Evolutionary conservation across 2,329 filamentous ascomycete genomes (phyloP).

Genomic region (Byssoonygena ceratinophila): DNA sequence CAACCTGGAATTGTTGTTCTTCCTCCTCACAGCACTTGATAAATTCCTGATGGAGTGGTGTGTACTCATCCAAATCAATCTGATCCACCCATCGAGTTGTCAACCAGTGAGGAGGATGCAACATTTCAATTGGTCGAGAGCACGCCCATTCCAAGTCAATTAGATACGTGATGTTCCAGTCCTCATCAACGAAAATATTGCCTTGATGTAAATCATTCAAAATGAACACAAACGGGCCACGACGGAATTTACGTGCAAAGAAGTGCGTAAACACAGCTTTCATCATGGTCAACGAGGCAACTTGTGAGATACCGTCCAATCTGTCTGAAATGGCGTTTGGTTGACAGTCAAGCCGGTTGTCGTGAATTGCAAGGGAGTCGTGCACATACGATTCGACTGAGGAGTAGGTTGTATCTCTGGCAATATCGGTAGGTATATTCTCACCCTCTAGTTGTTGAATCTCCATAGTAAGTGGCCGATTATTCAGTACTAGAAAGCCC

Average conservation of each 20-base stretch:
- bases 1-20: not conserved
- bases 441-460: not conserved
- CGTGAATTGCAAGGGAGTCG: not conserved
- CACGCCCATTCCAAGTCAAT: too few species aligned
- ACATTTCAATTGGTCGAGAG: too few species aligned
- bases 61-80: not conserved
- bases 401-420: not conserved
- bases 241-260: not conserved
- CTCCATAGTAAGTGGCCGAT: not conserved
- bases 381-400: not conserved
- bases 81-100: not conserved
- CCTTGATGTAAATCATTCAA: not conserved
- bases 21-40: not conserved
- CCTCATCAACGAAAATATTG: not conserved
- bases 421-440: not conserved
- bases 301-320: not conserved
- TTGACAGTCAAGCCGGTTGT: not conserved
- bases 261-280: not conserved
- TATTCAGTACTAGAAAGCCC: not conserved
- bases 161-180: too few species aligned
- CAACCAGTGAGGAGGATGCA: not conserved
- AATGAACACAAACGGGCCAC: not conserved
- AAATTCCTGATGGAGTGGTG: not conserved
- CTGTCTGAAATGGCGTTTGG: not conserved
- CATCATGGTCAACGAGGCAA: not conserved